Evolutionary conservation across 2,329 filamentous ascomycete species (phyloP).

Genomic region (Huntiella bhutanensis): DNA sequence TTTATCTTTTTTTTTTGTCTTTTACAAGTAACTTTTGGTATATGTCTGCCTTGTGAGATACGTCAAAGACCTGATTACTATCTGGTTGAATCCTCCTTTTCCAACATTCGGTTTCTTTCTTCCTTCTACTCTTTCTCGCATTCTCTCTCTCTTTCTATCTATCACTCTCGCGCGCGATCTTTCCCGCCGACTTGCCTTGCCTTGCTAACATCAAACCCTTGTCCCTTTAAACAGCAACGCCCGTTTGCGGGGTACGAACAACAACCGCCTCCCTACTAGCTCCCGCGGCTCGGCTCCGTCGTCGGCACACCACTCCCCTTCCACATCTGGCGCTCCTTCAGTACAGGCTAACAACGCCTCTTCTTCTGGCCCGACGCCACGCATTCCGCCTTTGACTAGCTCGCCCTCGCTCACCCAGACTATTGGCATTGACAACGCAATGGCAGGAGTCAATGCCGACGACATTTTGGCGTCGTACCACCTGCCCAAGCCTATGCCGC

Average conservation of each 20-base stretch:
- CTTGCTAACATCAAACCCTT: background rate
- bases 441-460: constrained; percentile 29
- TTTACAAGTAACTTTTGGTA: background rate
- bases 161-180: background rate
- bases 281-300: constrained; percentile 33
- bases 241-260: constrained; percentile 11
- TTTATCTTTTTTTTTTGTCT: background rate
- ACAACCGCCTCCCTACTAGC: constrained; percentile 26
- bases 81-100: too few relatives aligned
- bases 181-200: background rate
- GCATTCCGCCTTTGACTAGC: constrained; percentile 39
- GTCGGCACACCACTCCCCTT: constrained; percentile 26
- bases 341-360: constrained; percentile 5
- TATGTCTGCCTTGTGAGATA: background rate
- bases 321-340: constrained; percentile 9
- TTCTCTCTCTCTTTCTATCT: background rate
- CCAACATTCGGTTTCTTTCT: too few relatives aligned
- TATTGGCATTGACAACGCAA: constrained; percentile 48
- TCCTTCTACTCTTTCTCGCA: too few relatives aligned
- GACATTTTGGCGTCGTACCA: constrained; percentile 41
- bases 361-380: constrained; percentile 17
- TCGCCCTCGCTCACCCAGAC: constrained; percentile 46
- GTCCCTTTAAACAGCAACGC: constrained; percentile 17
- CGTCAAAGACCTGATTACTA: too few relatives aligned
- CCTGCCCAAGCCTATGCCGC: constrained; percentile 45